These are phyloP conservation scores for Vanrija pseudolonga DNA, from an alignment of 1,284 basidiomycete species.

Conservation along the genomic window DNA sequence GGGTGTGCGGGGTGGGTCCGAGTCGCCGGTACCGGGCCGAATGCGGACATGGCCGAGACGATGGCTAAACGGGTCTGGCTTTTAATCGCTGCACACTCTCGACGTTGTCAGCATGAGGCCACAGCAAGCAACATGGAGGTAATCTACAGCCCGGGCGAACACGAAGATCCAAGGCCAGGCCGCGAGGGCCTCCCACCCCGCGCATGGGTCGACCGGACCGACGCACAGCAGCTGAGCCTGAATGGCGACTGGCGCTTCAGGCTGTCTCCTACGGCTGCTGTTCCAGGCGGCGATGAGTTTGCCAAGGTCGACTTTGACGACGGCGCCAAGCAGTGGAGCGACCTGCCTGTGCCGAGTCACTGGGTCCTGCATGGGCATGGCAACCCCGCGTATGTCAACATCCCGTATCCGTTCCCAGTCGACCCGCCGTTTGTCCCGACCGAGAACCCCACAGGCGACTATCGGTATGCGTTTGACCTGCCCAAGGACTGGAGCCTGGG, in stretches of 20 bases:
- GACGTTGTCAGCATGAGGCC: too few relatives aligned
- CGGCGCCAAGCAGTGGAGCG: conserved; percentile 2
- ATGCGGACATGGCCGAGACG: too few relatives aligned
- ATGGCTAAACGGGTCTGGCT: too few relatives aligned
- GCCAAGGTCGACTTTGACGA: neutral
- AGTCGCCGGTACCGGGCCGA: too few relatives aligned
- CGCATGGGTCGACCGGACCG: too few relatives aligned
- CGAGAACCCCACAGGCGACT: conserved; percentile 21
- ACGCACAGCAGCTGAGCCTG: conserved; percentile 5
- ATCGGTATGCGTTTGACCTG: conserved; percentile 7
- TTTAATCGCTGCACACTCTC: too few relatives aligned
- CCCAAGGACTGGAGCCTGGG: conserved; percentile 2
- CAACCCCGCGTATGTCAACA: conserved; percentile 12
- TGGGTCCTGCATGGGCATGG: conserved; percentile 16
- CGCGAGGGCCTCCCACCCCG: too few relatives aligned
- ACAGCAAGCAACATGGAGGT: too few relatives aligned
- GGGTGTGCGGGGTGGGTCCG: too few relatives aligned
- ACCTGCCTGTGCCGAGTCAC: conserved; percentile 7
- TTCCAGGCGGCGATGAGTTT: conserved; percentile 7
- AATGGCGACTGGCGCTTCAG: conserved; percentile 23
- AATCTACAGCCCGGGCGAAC: too few relatives aligned
- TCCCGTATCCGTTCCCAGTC: conserved; percentile 15
- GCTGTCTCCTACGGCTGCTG: conserved; percentile 6
- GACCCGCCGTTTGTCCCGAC: conserved; percentile 12
- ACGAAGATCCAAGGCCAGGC: too few relatives aligned